These are phyloP conservation scores for Geranium incanum DNA, from an alignment of 441 rosid species.

Conservation along the genomic window DNA sequence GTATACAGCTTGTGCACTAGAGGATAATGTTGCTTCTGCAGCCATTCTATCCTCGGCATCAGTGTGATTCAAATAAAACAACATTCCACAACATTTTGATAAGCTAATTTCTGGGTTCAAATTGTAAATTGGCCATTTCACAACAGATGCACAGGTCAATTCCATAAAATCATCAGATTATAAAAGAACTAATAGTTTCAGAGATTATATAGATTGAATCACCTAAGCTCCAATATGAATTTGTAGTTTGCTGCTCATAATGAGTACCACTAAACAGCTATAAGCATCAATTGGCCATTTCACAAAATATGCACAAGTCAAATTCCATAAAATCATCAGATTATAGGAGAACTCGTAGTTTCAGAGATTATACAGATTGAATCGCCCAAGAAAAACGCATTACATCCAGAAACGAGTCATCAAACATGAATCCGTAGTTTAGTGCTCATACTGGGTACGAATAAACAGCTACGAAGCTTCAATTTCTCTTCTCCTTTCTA, in stretches of 20 bases:
- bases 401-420: background rate
- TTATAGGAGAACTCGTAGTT: background rate
- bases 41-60: background rate
- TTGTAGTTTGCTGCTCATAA: background rate
- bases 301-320: background rate
- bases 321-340: background rate
- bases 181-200: background rate
- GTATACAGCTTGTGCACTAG: too few relatives aligned
- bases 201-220: background rate
- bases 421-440: too few relatives aligned
- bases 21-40: background rate
- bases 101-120: background rate
- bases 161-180: background rate
- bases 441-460: too few relatives aligned
- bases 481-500: background rate
- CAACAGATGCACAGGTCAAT: too few relatives aligned
- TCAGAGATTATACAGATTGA: background rate
- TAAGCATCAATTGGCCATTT: background rate
- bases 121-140: background rate
- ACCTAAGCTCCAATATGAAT: background rate
- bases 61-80: background rate
- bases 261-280: background rate
- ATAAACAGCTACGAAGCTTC: background rate
- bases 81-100: background rate
- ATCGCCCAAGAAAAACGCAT: background rate